Base-by-base conservation (phyloP, 495 filamentous ascomycete genomes). In the Bacidia rubella region DNA sequence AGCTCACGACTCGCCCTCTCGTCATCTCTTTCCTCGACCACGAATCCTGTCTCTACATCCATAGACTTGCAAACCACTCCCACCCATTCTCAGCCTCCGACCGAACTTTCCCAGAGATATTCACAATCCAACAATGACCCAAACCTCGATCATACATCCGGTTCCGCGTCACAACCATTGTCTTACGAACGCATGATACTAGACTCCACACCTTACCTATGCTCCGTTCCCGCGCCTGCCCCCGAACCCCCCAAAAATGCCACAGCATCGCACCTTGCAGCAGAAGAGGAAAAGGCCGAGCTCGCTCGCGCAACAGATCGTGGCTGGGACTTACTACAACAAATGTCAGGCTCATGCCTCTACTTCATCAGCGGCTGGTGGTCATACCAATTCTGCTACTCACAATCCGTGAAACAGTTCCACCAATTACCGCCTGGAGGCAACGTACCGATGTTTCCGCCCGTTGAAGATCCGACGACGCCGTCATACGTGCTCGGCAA, bases 331-430 rank as follows among this genome's bases (percentile, higher is more conserved):
- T 74, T 97, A n/a, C 76, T 98, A 35, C 74, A 80, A 60, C 88
- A 83, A 26, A 83, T 98, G 65, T 79, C 96, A 35, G 88, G 85
- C 9, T 73, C 78, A 39, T 98, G 92, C 69, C 76, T 98, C 56
- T 95, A 94, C 68, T 95, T 84, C 66, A 74, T 87, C 43, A 83
- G 78, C 1, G 92, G 90, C 2, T 98, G 92, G 92, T 98, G 92
- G 92, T 88, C 83, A 51, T 98, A 98, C 65, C 82, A 79, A 27
- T 97, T 95, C 69, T 98, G 92, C 70, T 95, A 96, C 70, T 84
- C 85, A 61, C 74, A 78, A 41, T 79, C 86, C 51, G 81, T 98
- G 27, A 85, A 84, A 56, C 92, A 98, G 64, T 98, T 95, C 66
- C 92, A 97, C 68, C 86, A 85, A 49, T 69, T 88, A 48, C 78